Evolutionary conservation across 306 rosid species (phyloP).

Genomic region (Cucurbita argyrosperma): DNA sequence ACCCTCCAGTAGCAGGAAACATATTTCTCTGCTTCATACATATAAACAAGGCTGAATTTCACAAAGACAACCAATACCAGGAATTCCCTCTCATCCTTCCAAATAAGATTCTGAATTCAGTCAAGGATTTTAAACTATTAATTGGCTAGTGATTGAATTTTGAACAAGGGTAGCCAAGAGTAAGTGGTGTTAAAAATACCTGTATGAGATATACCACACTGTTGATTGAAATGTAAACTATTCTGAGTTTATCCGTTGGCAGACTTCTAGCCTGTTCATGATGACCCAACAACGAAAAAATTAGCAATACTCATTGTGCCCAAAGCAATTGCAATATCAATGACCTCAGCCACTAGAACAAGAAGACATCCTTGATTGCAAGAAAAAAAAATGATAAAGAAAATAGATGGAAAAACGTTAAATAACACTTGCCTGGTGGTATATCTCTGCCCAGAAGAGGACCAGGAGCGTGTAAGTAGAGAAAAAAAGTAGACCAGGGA

Average conservation of each 20-base stretch:
- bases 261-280: slow-evolving; percentile 74
- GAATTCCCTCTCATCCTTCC: background rate
- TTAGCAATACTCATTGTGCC: background rate
- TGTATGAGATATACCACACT: slow-evolving; percentile 56
- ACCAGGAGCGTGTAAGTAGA: slow-evolving; percentile 85
- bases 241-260: slow-evolving; percentile 72
- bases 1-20: background rate
- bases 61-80: background rate
- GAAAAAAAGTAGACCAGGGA: slow-evolving; percentile 86
- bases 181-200: slow-evolving; percentile 24
- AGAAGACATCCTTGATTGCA: background rate
- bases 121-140: background rate
- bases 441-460: slow-evolving; percentile 96
- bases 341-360: background rate
- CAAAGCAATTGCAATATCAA: background rate
- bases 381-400: background rate
- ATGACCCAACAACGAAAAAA: background rate
- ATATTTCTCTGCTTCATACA: background rate
- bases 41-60: background rate
- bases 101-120: background rate
- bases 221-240: slow-evolving; percentile 52
- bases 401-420: background rate
- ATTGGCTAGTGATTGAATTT: background rate
- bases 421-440: slow-evolving; percentile 61
- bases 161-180: background rate